phyloP scores from a whole-genome alignment of 1,284 basidiomycete species.

The Leccinum pallidistipes region DNA sequence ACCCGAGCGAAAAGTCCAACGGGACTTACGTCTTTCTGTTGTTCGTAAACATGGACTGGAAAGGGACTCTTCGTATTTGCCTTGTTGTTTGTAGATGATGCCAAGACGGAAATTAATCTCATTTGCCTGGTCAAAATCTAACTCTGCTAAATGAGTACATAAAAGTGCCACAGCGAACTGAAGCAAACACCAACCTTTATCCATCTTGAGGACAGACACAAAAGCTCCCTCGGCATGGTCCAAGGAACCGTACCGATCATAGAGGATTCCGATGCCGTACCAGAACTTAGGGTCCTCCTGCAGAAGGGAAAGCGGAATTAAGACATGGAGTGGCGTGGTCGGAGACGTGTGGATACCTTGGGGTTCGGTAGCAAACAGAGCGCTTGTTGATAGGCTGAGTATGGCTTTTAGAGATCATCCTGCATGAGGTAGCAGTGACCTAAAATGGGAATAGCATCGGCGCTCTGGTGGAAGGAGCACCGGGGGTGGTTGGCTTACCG shows the following conservation, averaged over 20 bases:
- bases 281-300: conserved; percentile 96
- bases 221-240: conserved; percentile 99
- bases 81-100: conserved; percentile 99
- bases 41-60: conserved; percentile 94
- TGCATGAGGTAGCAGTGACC: conserved; percentile 99
- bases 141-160: conserved; percentile 42
- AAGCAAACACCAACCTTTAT: conserved; percentile 66
- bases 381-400: conserved; percentile 98
- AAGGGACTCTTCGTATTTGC: conserved; percentile 85
- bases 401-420: conserved; percentile 98
- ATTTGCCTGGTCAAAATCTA: conserved; percentile 98
- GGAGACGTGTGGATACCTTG: conserved; percentile 53
- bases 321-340: conserved; percentile 14
- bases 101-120: conserved; percentile 98
- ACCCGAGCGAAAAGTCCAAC: neutral
- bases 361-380: conserved; percentile 91
- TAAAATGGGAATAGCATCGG: conserved; percentile 36
- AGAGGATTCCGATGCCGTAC: conserved; percentile 99
- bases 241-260: conserved; percentile 96
- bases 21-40: conserved; percentile 83
- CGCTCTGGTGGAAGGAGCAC: conserved; percentile 18
- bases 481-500: conserved; percentile 47
- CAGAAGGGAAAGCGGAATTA: conserved; percentile 17
- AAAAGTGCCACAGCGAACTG: conserved; percentile 15
- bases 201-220: conserved; percentile 93